These are phyloP conservation scores for Aspergillus spinulosporus DNA, from an alignment of 2,329 filamentous ascomycete genomes.

Conservation along the genomic window DNA sequence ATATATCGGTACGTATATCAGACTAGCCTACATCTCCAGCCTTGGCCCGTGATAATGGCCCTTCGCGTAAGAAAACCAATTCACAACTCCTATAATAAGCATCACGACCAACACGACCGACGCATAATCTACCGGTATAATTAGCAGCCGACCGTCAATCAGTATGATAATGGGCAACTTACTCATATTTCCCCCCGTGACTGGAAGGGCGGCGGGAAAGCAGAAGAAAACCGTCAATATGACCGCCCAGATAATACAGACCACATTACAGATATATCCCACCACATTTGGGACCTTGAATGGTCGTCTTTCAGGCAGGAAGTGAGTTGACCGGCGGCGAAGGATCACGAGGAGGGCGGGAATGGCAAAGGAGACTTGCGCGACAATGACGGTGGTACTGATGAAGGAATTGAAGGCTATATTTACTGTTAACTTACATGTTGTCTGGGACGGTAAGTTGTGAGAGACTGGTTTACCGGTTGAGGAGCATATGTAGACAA, in stretches of 20 bases:
- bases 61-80: conserved; percentile 25
- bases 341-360: conserved; percentile 21
- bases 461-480: conserved; percentile 17
- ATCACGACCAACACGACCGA: conserved; percentile 22
- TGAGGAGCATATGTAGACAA: conserved; percentile 26
- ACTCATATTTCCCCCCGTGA: conserved; percentile 27
- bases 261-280: conserved; percentile 18
- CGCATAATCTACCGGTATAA: conserved; percentile 20
- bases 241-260: conserved; percentile 23
- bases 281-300: conserved; percentile 19
- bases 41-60: conserved; percentile 25
- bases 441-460: no score
- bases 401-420: conserved; percentile 29
- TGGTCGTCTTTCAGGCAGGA: conserved; percentile 18
- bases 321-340: conserved; percentile 17
- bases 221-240: conserved; percentile 25
- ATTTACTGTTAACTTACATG: neutral
- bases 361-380: conserved; percentile 26
- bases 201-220: conserved; percentile 22
- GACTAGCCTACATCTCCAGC: conserved; percentile 13
- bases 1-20: neutral
- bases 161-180: conserved; percentile 5
- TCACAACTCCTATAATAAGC: conserved; percentile 22
- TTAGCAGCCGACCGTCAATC: neutral
- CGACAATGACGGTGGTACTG: conserved; percentile 25